A percentile compares a stretch with the other conserved stretches of the same genome.
These are phyloP conservation scores for Boletellus ananiceps DNA, from an alignment of 768 basidiomycete species.

Conservation along the genomic window DNA sequence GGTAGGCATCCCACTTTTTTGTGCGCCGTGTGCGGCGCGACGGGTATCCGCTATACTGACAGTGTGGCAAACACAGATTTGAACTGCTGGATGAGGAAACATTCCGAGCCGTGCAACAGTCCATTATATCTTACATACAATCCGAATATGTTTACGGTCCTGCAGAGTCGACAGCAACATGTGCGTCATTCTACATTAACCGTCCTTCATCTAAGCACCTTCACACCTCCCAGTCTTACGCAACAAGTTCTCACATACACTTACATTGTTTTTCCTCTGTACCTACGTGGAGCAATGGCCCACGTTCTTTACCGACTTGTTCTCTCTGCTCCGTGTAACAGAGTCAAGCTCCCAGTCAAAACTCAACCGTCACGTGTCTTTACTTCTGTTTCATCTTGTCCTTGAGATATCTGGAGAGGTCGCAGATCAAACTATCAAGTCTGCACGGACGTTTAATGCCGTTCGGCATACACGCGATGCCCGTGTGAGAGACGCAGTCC, in stretches of 20 bases:
- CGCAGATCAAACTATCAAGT: slow-evolving; percentile 91
- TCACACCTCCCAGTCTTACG: slow-evolving; percentile 59
- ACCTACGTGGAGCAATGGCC: slow-evolving; percentile 86
- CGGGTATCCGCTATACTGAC: background rate
- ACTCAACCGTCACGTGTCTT: slow-evolving; percentile 80
- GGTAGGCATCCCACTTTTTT: slow-evolving; percentile 46
- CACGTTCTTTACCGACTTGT: slow-evolving; percentile 74
- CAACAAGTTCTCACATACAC: slow-evolving; percentile 92
- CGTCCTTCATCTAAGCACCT: slow-evolving; percentile 3
- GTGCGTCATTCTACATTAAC: slow-evolving; percentile 47
- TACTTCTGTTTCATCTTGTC: slow-evolving; percentile 87
- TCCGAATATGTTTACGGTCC: slow-evolving; percentile 84
- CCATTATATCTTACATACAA: slow-evolving; percentile 77
- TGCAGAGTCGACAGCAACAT: slow-evolving; percentile 76
- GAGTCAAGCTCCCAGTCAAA: slow-evolving; percentile 52
- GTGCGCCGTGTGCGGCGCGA: background rate
- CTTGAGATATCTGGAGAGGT: slow-evolving; percentile 96
- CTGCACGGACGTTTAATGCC: slow-evolving; percentile 68
- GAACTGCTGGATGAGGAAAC: slow-evolving; percentile 65
- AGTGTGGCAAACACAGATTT: slow-evolving; percentile 38
- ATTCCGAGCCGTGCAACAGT: slow-evolving; percentile 69
- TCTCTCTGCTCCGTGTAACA: slow-evolving; percentile 63
- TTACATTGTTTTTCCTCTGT: slow-evolving; percentile 84
- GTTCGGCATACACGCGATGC: slow-evolving; percentile 77
- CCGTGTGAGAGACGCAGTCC: slow-evolving; percentile 82